These are phyloP conservation scores for Corchorus olitorius DNA, from an alignment of 345 rosid species.

Conservation along the genomic window DNA sequence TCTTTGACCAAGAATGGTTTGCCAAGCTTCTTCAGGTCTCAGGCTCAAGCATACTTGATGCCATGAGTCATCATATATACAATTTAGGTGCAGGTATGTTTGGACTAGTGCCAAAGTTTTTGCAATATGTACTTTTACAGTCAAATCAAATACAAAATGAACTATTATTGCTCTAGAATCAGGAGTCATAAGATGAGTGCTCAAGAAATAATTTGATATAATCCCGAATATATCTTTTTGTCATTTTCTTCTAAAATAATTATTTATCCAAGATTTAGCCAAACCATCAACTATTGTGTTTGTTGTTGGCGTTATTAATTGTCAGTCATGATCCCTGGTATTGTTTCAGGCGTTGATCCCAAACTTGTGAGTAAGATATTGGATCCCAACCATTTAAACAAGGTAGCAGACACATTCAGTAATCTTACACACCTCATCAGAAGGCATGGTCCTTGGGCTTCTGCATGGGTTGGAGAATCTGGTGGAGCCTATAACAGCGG, in stretches of 20 bases:
- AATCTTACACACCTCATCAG: constrained; percentile 52
- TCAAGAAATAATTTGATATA: neutral
- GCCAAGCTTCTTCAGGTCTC: constrained; percentile 73
- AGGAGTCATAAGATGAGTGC: neutral
- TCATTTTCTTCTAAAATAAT: neutral
- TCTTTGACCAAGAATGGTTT: constrained; percentile 73
- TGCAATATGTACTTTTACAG: neutral
- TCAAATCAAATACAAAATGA: neutral
- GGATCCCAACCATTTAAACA: constrained; percentile 68
- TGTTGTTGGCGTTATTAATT: neutral
- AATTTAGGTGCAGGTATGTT: constrained; percentile 84
- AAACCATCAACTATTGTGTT: neutral
- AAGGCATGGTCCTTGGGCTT: constrained; percentile 80
- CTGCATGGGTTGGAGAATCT: constrained; percentile 99
- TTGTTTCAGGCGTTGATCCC: constrained; percentile 76
- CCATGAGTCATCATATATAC: constrained; percentile 89
- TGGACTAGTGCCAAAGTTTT: neutral
- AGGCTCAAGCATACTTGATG: constrained; percentile 60
- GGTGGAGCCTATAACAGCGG: constrained; percentile 99
- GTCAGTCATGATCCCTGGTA: neutral
- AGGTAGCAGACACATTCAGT: constrained; percentile 57
- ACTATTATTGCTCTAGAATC: neutral
- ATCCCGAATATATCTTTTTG: neutral
- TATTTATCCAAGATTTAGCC: neutral
- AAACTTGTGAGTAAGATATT: constrained; percentile 70